These are phyloP conservation scores for Spatholobus suberectus DNA, from an alignment of 306 rosid genomes.

Conservation along the genomic window DNA sequence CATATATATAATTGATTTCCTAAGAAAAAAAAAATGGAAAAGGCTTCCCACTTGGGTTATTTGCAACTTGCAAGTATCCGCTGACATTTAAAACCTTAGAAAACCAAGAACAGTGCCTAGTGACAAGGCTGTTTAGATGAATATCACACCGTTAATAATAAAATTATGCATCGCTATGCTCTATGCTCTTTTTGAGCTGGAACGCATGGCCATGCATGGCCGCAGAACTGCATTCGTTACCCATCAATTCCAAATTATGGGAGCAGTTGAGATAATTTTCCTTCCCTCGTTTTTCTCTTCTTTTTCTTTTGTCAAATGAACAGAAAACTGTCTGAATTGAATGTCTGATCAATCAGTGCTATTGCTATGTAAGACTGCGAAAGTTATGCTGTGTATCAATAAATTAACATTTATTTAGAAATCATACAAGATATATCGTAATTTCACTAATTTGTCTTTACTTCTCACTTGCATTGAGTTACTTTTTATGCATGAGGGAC, in stretches of 20 bases:
- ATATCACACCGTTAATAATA: constrained; percentile 23
- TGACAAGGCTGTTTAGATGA: constrained; percentile 42
- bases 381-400: background rate
- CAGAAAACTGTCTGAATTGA: constrained; percentile 34
- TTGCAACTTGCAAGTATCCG: constrained; percentile 13
- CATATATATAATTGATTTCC: background rate
- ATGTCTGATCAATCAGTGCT: constrained; percentile 36
- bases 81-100: constrained; percentile 36
- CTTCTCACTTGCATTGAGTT: constrained; percentile 34
- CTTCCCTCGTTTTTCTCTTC: background rate
- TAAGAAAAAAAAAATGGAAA: constrained; percentile 28
- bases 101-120: constrained; percentile 39
- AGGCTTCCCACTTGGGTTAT: constrained; percentile 38
- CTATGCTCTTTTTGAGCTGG: constrained; percentile 46
- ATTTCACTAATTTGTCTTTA: constrained; percentile 29
- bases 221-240: background rate
- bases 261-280: constrained; percentile 30
- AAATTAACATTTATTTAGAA: background rate
- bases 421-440: background rate
- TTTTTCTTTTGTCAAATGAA: constrained; percentile 25
- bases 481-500: constrained; percentile 16
- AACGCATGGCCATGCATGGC: constrained; percentile 51
- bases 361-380: background rate
- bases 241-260: constrained; percentile 33
- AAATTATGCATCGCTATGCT: background rate